These are phyloP conservation scores for Penicillium sp. DNA, from an alignment of 2,329 filamentous ascomycete species.

Conservation along the genomic window DNA sequence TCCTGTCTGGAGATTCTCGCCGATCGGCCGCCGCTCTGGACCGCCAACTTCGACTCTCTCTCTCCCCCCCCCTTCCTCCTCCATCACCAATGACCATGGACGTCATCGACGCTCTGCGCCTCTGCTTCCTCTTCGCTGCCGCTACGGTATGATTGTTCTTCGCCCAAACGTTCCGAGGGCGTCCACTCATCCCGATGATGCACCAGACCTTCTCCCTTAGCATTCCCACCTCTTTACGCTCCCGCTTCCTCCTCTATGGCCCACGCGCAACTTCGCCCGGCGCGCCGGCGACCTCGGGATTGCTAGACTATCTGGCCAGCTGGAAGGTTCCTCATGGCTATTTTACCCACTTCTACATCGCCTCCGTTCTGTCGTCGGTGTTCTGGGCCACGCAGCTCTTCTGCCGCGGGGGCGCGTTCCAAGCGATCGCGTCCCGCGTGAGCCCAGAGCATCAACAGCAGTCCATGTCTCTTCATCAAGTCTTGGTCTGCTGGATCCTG, in stretches of 20 bases:
- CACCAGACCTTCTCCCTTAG: slow-evolving; percentile 50
- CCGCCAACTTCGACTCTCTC: too few species aligned
- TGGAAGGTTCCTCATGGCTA: slow-evolving; percentile 77
- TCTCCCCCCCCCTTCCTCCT: too few species aligned
- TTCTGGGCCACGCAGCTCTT: slow-evolving; percentile 71
- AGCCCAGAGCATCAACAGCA: slow-evolving; percentile 32
- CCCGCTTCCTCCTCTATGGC: slow-evolving; percentile 61
- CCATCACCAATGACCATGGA: too few species aligned
- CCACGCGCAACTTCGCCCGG: slow-evolving; percentile 46
- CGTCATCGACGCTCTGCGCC: slow-evolving; percentile 34
- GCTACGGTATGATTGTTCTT: slow-evolving; percentile 35
- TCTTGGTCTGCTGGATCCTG: slow-evolving; percentile 65
- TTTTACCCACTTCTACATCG: slow-evolving; percentile 83
- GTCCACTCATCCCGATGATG: not conserved
- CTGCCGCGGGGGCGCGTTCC: slow-evolving; percentile 54
- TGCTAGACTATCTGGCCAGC: slow-evolving; percentile 53
- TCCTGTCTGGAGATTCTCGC: too few species aligned
- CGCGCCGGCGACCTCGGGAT: slow-evolving; percentile 11
- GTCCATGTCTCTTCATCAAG: slow-evolving; percentile 61
- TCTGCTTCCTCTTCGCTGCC: slow-evolving; percentile 39
- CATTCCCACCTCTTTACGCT: slow-evolving; percentile 50
- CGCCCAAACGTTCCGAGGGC: too few species aligned
- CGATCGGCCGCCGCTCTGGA: too few species aligned
- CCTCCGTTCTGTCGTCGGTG: slow-evolving; percentile 65
- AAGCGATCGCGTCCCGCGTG: slow-evolving; percentile 46